Evolutionary conservation across 768 basidiomycete genomes (phyloP).

Genomic region (Naganishia randhawae): DNA sequence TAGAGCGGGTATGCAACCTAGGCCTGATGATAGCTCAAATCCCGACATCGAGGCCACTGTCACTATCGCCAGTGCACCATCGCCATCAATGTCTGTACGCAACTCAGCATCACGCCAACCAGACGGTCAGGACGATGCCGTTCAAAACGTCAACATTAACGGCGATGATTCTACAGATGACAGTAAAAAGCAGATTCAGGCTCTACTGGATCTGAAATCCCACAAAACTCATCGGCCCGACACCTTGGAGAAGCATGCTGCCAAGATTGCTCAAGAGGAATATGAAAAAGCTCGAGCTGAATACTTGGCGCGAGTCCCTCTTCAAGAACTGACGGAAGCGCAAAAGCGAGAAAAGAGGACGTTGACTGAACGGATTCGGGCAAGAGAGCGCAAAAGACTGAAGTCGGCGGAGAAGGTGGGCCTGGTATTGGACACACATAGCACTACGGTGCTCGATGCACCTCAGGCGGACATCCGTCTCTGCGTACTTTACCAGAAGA

Average conservation of each 20-base stretch:
- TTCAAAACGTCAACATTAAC: not conserved
- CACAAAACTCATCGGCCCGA: not conserved
- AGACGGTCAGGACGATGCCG: too few relatives aligned
- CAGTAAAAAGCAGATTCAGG: not conserved
- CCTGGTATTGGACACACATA: not conserved
- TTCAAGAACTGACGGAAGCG: not conserved
- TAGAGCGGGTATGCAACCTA: not conserved
- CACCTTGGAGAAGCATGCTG: not conserved
- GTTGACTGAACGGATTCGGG: not conserved
- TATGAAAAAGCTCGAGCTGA: not conserved
- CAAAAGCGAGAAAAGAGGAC: conserved; percentile 2
- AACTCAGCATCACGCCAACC: too few relatives aligned
- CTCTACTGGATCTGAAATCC: not conserved
- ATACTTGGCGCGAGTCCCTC: not conserved
- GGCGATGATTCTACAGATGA: not conserved
- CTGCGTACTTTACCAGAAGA: not conserved
- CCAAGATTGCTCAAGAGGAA: not conserved
- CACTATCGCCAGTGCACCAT: not conserved
- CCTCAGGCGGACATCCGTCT: conserved; percentile 3
- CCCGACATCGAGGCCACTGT: not conserved
- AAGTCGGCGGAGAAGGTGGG: conserved; percentile 1
- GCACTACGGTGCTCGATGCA: not conserved
- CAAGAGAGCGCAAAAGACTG: conserved; percentile 1
- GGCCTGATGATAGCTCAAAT: too few relatives aligned
- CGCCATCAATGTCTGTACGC: too few relatives aligned